Evolutionary conservation across 345 rosid species (phyloP).

Genomic region (Rhizophora mangle): DNA sequence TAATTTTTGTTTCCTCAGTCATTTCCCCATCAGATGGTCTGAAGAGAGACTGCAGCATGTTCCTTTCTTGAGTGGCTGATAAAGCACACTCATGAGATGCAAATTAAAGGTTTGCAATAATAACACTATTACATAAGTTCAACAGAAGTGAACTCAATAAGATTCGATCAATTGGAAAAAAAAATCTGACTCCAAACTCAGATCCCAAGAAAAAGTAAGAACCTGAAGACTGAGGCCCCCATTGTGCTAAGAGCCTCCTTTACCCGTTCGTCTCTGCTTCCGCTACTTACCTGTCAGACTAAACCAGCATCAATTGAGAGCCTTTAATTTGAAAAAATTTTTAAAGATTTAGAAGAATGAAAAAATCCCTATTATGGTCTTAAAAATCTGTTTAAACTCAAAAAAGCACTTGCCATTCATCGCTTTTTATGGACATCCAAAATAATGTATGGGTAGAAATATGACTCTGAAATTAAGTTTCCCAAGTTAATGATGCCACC

Average conservation of each 20-base stretch:
- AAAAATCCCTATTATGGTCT: background rate
- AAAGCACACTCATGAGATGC: too few relatives aligned
- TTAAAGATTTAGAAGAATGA: background rate
- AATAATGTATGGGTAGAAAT: background rate
- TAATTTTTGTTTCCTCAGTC: too few relatives aligned
- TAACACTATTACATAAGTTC: too few relatives aligned
- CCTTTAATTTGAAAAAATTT: background rate
- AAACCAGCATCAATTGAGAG: background rate
- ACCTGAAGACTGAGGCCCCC: constrained; percentile 99
- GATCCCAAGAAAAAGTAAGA: background rate
- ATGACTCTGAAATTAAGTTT: background rate
- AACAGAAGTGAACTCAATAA: background rate
- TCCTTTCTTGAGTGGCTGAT: too few relatives aligned
- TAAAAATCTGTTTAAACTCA: background rate
- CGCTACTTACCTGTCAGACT: constrained; percentile 55
- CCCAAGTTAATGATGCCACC: background rate
- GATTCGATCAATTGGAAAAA: background rate
- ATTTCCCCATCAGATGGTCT: too few relatives aligned
- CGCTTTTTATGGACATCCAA: too few relatives aligned
- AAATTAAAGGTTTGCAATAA: too few relatives aligned
- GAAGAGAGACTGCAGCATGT: too few relatives aligned
- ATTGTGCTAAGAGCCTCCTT: constrained; percentile 80
- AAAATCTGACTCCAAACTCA: background rate
- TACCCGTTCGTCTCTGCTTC: constrained; percentile 70
- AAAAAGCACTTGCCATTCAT: too few relatives aligned